Evolutionary conservation across 768 basidiomycete species (phyloP), one percentile per base, ranked within the genome.

Genomic region (Lyophyllum semitale): DNA sequence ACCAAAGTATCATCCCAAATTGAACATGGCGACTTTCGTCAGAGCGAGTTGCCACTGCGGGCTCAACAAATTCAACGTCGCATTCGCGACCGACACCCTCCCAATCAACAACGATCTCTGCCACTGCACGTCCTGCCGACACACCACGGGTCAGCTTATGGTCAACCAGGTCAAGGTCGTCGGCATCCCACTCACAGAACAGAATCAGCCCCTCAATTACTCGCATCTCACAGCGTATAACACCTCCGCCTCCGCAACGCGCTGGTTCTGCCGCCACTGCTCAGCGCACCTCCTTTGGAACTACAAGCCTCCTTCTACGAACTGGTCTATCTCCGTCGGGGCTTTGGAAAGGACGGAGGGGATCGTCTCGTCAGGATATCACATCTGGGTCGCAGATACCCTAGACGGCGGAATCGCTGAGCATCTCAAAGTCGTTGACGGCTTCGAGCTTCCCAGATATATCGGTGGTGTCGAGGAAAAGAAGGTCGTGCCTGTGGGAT

Each of bases 121-220:
- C 54, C 66, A 72, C 48, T 72, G 71, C 57, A 65, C 61, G 43
- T 44, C 59, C 26, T 72, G 71, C 54, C 56, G 69, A 7, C 71
- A 71, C 40, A 60, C 47, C 26, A 68, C 64, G 3, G 71, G 71
- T 13, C 60, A 64, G 43, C 52, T 69, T 22, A 54, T 56, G 27
- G 56, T 59, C 3, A 57, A 60, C 17, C 43, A 54, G 32, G 62
- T 55, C 23, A 22, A n/a, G 5, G 54, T 71, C 33, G 27, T 38
- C 2, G 59, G 63, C 1, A 54, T 42, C 4, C 60, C 63, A 2
- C 40, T 62, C 17, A 44, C 59, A 41, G 25, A 37, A 8, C 55
- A 54, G 2, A 57, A 52, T 13, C 26, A 57, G 18, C 57, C 59
- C 8, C 55, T 50, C 18, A 55, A 62, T 49, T 48, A 60, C 4